These are phyloP conservation scores for Quercus tomentella DNA, from an alignment of 331 rosid species.

Conservation along the genomic window DNA sequence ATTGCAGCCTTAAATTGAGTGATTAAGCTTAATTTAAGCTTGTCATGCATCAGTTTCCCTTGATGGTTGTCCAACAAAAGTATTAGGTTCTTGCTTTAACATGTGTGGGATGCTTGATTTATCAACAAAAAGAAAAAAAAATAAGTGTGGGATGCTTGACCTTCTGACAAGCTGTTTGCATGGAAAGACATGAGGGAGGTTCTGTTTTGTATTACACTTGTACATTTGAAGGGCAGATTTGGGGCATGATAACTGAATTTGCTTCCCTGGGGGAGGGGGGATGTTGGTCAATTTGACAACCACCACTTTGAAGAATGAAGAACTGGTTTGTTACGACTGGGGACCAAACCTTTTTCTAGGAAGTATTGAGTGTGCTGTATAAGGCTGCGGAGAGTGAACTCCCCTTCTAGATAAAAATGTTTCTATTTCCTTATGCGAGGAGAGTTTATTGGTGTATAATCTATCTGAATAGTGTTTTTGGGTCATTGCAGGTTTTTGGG, in stretches of 20 bases:
- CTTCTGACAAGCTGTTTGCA: background rate
- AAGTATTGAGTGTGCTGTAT: background rate
- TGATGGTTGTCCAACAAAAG: too few species aligned
- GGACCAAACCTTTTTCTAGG: background rate
- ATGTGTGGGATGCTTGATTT: too few species aligned
- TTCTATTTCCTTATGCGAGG: background rate
- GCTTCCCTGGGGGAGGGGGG: too few species aligned
- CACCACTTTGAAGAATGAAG: background rate
- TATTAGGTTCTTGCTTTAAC: too few species aligned
- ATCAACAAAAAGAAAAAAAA: too few species aligned
- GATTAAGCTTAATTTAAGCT: background rate
- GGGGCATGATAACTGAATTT: too few species aligned
- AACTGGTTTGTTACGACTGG: background rate
- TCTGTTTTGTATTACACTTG: too few species aligned
- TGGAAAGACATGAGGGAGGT: too few species aligned
- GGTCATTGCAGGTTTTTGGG: conserved; percentile 67
- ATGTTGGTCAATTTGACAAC: background rate
- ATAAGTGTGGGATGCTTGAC: background rate
- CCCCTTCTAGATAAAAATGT: background rate
- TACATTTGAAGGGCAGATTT: too few species aligned
- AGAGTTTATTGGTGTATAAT: background rate
- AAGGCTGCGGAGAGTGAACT: background rate
- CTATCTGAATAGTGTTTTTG: background rate
- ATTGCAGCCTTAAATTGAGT: background rate
- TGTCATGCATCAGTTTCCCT: background rate